Percentiles rank a stretch among this genome's conserved stretches.
Evolutionary conservation across 1,284 basidiomycete genomes (phyloP).

Genomic region (Anthracocystis walkeri): DNA sequence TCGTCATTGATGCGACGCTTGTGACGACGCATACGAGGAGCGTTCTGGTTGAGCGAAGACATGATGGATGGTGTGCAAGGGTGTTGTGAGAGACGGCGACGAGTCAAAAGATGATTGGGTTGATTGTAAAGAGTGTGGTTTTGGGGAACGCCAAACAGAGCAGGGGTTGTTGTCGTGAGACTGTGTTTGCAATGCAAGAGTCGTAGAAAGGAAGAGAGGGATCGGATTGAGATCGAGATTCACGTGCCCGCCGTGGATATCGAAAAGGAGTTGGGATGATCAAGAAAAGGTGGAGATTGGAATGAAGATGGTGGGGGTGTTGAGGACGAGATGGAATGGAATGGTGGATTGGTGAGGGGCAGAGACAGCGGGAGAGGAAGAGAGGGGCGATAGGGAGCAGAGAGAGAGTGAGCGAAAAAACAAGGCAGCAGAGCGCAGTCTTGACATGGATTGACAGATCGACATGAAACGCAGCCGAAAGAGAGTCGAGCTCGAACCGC

Average conservation of each 20-base stretch:
- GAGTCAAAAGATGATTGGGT: not conserved
- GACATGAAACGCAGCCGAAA: not conserved
- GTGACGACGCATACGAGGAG: conserved; percentile 52
- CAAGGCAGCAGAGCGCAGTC: not conserved
- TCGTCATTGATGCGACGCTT: conserved; percentile 54
- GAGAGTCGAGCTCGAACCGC: not conserved
- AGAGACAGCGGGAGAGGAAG: conserved; percentile 4
- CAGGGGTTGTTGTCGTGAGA: conserved; percentile 9
- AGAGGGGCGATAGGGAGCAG: not conserved
- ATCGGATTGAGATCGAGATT: not conserved
- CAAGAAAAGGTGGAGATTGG: not conserved
- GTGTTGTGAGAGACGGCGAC: not conserved
- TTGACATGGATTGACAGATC: not conserved
- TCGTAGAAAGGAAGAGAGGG: not conserved
- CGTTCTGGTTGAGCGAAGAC: conserved; percentile 27
- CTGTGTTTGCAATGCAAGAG: conserved; percentile 1
- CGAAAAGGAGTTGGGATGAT: conserved; percentile 1
- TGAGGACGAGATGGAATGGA: not conserved
- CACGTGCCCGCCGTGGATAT: conserved; percentile 41
- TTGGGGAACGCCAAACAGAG: not conserved
- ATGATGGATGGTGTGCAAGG: not conserved
- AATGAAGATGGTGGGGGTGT: not conserved
- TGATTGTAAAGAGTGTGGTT: conserved; percentile 8
- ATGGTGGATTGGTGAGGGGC: conserved; percentile 17
- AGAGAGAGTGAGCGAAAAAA: too few relatives aligned